phyloP scores from a whole-genome alignment of 1,284 basidiomycete genomes.

The Pseudozyma flocculosa region DNA sequence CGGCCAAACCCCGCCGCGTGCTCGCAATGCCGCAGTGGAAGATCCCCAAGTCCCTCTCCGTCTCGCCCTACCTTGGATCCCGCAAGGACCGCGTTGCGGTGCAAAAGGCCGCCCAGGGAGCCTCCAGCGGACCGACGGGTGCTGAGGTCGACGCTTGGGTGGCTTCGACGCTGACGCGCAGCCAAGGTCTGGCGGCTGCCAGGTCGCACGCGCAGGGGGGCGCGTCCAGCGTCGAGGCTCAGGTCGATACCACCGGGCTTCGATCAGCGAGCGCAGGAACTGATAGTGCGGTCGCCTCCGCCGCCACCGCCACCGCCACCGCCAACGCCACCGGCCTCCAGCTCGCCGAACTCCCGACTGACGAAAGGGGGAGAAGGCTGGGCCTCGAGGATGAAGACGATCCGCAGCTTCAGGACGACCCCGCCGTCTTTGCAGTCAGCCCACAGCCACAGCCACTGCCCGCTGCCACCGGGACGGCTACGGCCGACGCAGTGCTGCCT shows the following conservation, averaged over 20 bases:
- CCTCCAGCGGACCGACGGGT: conserved; percentile 16
- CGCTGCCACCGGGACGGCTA: too few relatives aligned
- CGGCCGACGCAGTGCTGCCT: background rate
- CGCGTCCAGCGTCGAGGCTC: background rate
- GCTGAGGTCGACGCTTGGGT: conserved; percentile 29
- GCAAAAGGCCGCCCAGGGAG: conserved; percentile 19
- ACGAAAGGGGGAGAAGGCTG: conserved; percentile 17
- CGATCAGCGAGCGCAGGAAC: too few relatives aligned
- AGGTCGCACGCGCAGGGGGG: background rate
- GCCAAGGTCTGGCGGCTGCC: conserved; percentile 1
- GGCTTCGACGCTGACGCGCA: conserved; percentile 16
- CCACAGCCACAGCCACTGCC: too few relatives aligned
- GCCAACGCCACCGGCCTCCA: too few relatives aligned
- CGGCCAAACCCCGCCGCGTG: too few relatives aligned
- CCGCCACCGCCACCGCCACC: too few relatives aligned
- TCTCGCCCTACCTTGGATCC: conserved; percentile 20
- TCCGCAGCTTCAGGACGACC: conserved; percentile 21
- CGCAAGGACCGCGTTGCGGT: conserved; percentile 9
- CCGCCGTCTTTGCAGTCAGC: conserved; percentile 4
- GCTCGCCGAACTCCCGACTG: background rate
- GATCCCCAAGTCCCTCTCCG: conserved; percentile 1
- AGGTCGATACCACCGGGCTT: background rate
- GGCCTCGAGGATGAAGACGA: conserved; percentile 39
- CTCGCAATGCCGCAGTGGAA: background rate
- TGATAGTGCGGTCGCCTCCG: too few relatives aligned